Conservation (phyloP, 2,329 filamentous ascomycete species). For the Xylariaceae sp. region DNA sequence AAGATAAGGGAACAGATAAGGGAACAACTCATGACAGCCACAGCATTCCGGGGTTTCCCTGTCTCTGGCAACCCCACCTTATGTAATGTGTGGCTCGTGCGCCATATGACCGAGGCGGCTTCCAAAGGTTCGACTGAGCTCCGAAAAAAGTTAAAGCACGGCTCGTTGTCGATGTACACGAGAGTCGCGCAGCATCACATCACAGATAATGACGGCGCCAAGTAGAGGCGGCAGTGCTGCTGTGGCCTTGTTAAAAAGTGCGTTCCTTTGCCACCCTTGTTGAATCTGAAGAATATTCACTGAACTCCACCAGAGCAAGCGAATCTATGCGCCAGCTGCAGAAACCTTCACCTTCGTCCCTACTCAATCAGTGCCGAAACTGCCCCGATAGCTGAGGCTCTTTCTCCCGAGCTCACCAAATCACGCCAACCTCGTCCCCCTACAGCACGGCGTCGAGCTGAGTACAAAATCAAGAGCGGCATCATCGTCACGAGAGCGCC, state of each 20-base stretch:
- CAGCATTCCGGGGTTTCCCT: too few relatives aligned
- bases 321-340: slow-evolving; percentile 35
- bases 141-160: slow-evolving; percentile 27
- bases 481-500: slow-evolving; percentile 85
- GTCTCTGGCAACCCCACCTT: not conserved
- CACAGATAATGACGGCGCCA: slow-evolving; percentile 46
- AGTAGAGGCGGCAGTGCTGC: slow-evolving; percentile 51
- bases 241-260: slow-evolving; percentile 47
- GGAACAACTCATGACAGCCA: not conserved
- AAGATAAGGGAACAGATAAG: not conserved
- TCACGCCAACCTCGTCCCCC: slow-evolving; percentile 29
- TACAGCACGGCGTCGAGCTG: slow-evolving; percentile 24
- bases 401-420: slow-evolving; percentile 33
- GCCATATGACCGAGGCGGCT: not conserved
- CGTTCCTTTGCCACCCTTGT: slow-evolving; percentile 22
- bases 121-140: slow-evolving; percentile 10
- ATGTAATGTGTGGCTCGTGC: not conserved
- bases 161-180: slow-evolving; percentile 14
- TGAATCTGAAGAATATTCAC: not conserved
- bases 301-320: slow-evolving; percentile 25
- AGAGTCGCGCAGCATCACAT: slow-evolving; percentile 14
- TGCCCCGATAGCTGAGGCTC: slow-evolving; percentile 36
- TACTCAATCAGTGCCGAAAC: slow-evolving; percentile 32
- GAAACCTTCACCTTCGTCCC: slow-evolving; percentile 26
- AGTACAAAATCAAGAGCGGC: slow-evolving; percentile 54